Conservation (phyloP, 108 stramenopile species). For the Schizochytrium sp. region DNA sequence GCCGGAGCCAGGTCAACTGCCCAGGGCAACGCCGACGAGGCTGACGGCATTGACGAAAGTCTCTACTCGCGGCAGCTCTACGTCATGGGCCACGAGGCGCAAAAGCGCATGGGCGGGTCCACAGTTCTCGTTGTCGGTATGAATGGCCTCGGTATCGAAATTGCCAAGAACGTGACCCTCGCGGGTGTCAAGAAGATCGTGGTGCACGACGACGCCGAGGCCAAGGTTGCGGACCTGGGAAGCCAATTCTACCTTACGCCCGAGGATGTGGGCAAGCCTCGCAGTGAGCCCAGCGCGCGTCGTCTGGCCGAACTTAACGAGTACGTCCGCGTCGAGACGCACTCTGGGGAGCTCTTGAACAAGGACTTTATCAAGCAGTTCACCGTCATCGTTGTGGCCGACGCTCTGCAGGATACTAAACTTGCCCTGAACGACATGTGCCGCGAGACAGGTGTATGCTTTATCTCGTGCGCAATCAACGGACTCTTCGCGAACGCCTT, state of each 20-base stretch:
- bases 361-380: background rate
- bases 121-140: conserved; percentile 76
- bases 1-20: no score
- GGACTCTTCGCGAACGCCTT: conserved; percentile 84
- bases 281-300: conserved; percentile 28
- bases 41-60: conserved; percentile 71
- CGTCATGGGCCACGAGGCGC: conserved; percentile 98
- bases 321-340: conserved; percentile 35
- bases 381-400: conserved; percentile 9
- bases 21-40: background rate
- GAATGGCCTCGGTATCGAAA: conserved; percentile 81
- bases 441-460: conserved; percentile 53
- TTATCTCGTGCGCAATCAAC: conserved; percentile 65
- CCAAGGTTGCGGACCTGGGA: background rate
- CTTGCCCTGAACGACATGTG: conserved; percentile 66
- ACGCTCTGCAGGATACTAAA: background rate
- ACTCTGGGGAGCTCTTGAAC: background rate
- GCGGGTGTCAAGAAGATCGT: conserved; percentile 57
- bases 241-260: background rate
- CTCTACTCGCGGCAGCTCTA: conserved; percentile 96
- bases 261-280: conserved; percentile 41
- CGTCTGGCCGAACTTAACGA: conserved; percentile 48
- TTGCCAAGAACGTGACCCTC: conserved; percentile 89
- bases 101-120: conserved; percentile 85
- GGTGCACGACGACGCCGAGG: background rate